Evolutionary conservation across 2,329 filamentous ascomycete species (phyloP), one percentile per base, ranked within the genome.

Genomic region (Pseudopithomyces maydicus): DNA sequence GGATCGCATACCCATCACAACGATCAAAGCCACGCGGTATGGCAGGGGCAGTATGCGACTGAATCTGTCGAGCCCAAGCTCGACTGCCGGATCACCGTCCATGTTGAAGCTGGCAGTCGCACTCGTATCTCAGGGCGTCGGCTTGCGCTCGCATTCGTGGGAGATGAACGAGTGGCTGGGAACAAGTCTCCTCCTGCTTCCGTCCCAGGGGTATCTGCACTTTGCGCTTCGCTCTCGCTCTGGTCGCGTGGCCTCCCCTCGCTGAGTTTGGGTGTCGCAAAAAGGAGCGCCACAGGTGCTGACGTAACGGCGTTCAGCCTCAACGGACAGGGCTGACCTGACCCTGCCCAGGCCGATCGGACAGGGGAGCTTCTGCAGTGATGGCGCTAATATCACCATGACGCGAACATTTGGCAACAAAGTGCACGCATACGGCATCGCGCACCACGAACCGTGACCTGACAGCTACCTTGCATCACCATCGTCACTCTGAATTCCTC

Each of bases 41-140:
- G 95, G 94, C 59, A 98, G 82, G 51, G 94, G 95, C 64, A 98
- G 88, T 62, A 90, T 83, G 73, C 91, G 82, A 84, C 90, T 93
- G 82, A 97, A 95, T 77, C 86, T 84, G 83, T 97, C 93, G 77
- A 96, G 86, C 63, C 78, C 71, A 32, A 75, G 74, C 69, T 90
- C 88, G 67, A 90, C 87, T 67, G 85, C 85, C 59, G 87, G 86
- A 80, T 91, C 88, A 79, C 86, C 88, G 79, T 91, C 88, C 88
- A 91, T 91, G 19, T 66, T 65, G 57, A 54, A 48, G 56, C 63
- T 52, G 67, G 43, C 26, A 35, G 50, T 60, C 61, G 62, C 22
- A 29, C 63, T 54, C 61, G 65, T 63, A 59, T 64, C 67, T 65
- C 54, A 56, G 51, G 29, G 57, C 47, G 33, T 60, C 46, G 48